Evolutionary conservation across 139 green algal genomes (phyloP), one percentile per base, ranked within the genome.

Genomic region (Picocystis salinarum): DNA sequence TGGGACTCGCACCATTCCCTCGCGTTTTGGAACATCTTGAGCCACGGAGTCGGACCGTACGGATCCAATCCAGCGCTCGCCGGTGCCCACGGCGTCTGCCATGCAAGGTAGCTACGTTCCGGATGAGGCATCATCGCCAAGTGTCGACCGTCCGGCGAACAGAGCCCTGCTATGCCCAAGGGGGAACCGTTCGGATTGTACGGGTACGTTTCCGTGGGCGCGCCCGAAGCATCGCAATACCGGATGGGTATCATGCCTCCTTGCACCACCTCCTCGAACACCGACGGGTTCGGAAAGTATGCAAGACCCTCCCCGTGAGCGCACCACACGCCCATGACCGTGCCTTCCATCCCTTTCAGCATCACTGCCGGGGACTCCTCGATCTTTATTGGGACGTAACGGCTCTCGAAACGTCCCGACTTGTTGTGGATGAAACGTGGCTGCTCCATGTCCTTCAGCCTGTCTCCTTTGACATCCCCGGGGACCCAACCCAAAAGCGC

Each of bases 61-160:
- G 51, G 48, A 9, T 76, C 39, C 20, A 90, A 28, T 4, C 65
- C 66, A 19, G n/a, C 19, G 7, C 1, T 42, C 27, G 10, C 17
- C 34, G 33, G 46, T 69, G 53, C 10, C 31, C 20, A 55, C 20
- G 40, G 40, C 17, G 24, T 20, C 23, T 57, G 24, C 49, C 39
- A 41, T n/a, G 24, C 17, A 4, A 45, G 33, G 33, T 28, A 44
- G 36, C 36, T 67, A 34, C 88, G 67, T 71, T 98, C 88, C 0
- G 88, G 88, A 63, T 98, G 88, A 1, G 88, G 88, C 88, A 98
- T 98, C 72, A 98, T 88, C 12, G 88, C 88, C 47, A 98, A 65
- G 69, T 98, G 88, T 19, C 88, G 78, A 4, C 88, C 88, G 56
- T 93, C 53, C 3, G 71, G 56, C 0, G 73, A 91, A 58, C 73